Base-by-base conservation (phyloP, 169 alveolate species). In the Cryptosporidium sp. region DNA sequence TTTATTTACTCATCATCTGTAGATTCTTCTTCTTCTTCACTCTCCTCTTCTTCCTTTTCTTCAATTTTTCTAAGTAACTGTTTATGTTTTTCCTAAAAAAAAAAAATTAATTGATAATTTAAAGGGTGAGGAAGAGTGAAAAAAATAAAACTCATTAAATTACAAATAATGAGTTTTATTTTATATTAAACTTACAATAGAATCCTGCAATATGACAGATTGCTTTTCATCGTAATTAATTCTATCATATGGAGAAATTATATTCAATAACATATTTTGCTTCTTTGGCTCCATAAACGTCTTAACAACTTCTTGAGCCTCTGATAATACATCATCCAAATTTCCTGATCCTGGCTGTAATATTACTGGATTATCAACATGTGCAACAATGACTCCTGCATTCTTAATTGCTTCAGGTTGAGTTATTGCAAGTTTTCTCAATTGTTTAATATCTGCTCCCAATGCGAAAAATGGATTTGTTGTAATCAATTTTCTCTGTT, bases 391-490 rank as follows among this genome's bases (percentile, higher is more conserved):
- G 16, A 80, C 87, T 33, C 87, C 87, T 23, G 87, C 87, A 61
- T 80, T 80, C 62, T 80, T 80, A 37, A 80, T 80, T 43, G 87
- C 87, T 33, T 80, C 87, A 4, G 87, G 87, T 14, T 80, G 87
- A 12, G 87, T 80, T 9, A 80, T 62, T 41, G 87, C 87, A 18
- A 80, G 48, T 43, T 80, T 80, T 29, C 87, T 59, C 23, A 80
- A 55, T 23, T 80, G 74, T 26, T 80, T 65, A 39, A 80, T 80
- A 41, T 80, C 87, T 41, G 75, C 52, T 12, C 69, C 87, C 16
- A 80, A 29, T 10, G 80, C 87, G 43, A 80, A 80, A 48, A 80
- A 80, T 61, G 87, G 87, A 26, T 80, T 80, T 9, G 61, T 80
- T 41, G 62, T 50, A 23, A 80, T 65, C 16, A 62, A 18, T 31